phyloP scores from a whole-genome alignment of 139 green algal species.

The Parachlorella kessleri region DNA sequence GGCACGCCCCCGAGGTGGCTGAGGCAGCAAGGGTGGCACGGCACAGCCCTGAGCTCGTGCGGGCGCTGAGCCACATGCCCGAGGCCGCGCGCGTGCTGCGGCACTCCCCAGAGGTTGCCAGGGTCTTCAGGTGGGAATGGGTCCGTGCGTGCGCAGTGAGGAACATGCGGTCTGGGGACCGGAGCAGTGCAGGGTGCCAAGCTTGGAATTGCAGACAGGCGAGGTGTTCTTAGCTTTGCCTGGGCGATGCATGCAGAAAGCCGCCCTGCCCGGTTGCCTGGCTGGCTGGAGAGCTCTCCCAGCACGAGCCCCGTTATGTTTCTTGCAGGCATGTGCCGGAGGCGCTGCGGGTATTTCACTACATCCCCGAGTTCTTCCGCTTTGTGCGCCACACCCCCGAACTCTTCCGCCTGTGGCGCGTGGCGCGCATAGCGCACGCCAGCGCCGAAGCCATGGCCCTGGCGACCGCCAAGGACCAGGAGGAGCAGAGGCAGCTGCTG shows the following conservation, averaged over 20 bases:
- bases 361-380: not conserved
- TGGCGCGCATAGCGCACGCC: not conserved
- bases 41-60: not conserved
- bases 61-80: not conserved
- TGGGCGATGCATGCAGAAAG: too few relatives aligned
- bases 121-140: too few relatives aligned
- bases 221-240: too few relatives aligned
- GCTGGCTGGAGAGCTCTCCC: too few relatives aligned
- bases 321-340: not conserved
- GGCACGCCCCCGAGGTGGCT: not conserved
- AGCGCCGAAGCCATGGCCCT: not conserved
- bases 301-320: too few relatives aligned
- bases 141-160: too few relatives aligned
- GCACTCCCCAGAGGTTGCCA: not conserved
- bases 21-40: not conserved
- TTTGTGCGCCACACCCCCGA: not conserved
- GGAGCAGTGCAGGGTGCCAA: too few relatives aligned
- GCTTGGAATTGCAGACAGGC: too few relatives aligned
- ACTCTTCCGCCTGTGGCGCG: not conserved
- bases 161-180: too few relatives aligned
- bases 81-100: not conserved
- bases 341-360: not conserved
- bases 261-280: too few relatives aligned
- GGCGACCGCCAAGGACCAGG: not conserved
- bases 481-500: not conserved